Evolutionary conservation across 441 rosid genomes (phyloP).

Genomic region (Populus hybrid): DNA sequence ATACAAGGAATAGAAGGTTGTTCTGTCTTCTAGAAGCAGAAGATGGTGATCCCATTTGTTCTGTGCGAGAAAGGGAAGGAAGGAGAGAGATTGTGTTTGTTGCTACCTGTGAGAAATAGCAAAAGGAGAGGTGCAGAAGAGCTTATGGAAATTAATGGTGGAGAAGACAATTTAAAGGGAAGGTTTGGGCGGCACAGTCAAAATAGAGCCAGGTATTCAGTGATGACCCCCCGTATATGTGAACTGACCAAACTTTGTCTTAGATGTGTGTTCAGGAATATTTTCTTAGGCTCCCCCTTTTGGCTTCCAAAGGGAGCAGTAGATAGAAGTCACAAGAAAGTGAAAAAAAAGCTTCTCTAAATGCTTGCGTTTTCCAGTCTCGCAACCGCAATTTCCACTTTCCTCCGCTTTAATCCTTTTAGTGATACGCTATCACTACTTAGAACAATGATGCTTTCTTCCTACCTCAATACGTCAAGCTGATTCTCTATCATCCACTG

Average conservation of each 20-base stretch:
- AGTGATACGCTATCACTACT: conserved; percentile 18
- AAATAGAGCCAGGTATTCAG: conserved; percentile 11
- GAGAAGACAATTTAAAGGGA: conserved; percentile 61
- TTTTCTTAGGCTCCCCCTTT: conserved; percentile 18
- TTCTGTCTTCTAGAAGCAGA: conserved; percentile 40
- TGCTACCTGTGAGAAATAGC: conserved; percentile 17
- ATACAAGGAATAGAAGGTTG: conserved; percentile 37
- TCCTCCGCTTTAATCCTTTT: background rate
- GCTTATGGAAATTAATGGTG: conserved; percentile 36
- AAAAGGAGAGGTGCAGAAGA: conserved; percentile 36
- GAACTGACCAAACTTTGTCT: conserved; percentile 24
- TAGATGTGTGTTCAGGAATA: conserved; percentile 19
- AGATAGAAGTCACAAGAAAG: conserved; percentile 37
- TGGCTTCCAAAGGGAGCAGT: conserved; percentile 12
- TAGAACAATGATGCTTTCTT: background rate
- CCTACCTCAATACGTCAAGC: background rate
- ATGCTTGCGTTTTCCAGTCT: conserved; percentile 9
- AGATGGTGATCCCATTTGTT: conserved; percentile 46
- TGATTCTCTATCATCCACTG: background rate
- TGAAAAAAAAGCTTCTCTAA: conserved; percentile 2
- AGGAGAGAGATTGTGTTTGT: conserved; percentile 4
- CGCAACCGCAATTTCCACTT: conserved; percentile 14
- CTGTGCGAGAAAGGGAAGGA: conserved; percentile 20
- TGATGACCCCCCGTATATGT: conserved; percentile 19
- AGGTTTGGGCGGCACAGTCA: conserved; percentile 49